Conservation (phyloP, 1,284 basidiomycete species). For the Pyrrhoderma noxium region DNA sequence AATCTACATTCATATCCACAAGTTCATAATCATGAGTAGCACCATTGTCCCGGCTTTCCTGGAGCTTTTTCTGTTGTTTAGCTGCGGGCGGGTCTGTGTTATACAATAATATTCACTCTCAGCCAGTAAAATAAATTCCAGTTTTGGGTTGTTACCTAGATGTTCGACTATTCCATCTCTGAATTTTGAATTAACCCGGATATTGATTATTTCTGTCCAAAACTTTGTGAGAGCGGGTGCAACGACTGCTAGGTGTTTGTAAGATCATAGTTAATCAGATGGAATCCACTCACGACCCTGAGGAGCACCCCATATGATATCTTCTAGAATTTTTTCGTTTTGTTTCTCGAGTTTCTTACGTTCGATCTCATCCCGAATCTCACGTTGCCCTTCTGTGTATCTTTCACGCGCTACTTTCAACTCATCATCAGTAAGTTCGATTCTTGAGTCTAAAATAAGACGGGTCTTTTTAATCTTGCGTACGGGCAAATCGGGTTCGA, state of each 20-base stretch:
- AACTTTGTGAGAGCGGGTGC: slow-evolving; percentile 59
- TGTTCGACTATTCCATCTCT: slow-evolving; percentile 38
- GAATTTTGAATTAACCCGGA: slow-evolving; percentile 56
- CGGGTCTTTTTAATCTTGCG: slow-evolving; percentile 29
- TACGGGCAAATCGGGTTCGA: not conserved
- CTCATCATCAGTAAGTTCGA: slow-evolving; percentile 73
- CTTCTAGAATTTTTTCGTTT: slow-evolving; percentile 45
- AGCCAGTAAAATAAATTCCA: not conserved
- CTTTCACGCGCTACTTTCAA: slow-evolving; percentile 59
- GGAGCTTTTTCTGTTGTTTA: slow-evolving; percentile 11
- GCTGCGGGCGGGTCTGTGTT: not conserved
- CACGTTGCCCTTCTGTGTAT: slow-evolving; percentile 57
- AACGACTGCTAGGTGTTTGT: slow-evolving; percentile 40
- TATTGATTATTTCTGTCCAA: slow-evolving; percentile 62
- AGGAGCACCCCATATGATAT: slow-evolving; percentile 64
- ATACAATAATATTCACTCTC: not conserved
- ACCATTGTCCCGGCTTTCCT: too few relatives aligned
- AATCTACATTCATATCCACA: too few relatives aligned
- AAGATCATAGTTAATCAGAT: slow-evolving; percentile 9
- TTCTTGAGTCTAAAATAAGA: slow-evolving; percentile 51
- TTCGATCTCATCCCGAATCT: slow-evolving; percentile 42
- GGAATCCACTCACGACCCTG: slow-evolving; percentile 44
- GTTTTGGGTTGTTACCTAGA: slow-evolving; percentile 23
- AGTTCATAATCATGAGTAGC: too few relatives aligned
- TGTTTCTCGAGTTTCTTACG: slow-evolving; percentile 51